phyloP scores from a whole-genome alignment of 2,329 filamentous ascomycete genomes.

The Rhexocercosporidium sp. region DNA sequence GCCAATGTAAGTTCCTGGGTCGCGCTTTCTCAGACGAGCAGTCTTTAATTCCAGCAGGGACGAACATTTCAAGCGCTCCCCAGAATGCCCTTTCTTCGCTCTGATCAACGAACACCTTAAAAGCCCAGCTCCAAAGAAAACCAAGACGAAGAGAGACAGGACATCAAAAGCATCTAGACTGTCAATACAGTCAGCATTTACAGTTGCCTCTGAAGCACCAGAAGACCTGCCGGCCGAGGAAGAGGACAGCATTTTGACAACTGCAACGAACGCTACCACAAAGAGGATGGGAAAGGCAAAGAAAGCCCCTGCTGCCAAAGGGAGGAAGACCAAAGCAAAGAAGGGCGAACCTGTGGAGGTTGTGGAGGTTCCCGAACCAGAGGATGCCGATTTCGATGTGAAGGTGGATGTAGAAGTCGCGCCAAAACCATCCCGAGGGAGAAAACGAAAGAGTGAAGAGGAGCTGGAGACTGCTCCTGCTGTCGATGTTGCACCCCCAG shows the following conservation, averaged over 20 bases:
- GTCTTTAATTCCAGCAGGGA: slow-evolving; percentile 58
- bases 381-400: slow-evolving; percentile 41
- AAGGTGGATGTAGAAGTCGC: slow-evolving; percentile 30
- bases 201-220: slow-evolving; percentile 54
- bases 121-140: slow-evolving; percentile 57
- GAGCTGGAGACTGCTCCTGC: slow-evolving; percentile 13
- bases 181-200: slow-evolving; percentile 62
- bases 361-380: slow-evolving; percentile 42
- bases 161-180: slow-evolving; percentile 73
- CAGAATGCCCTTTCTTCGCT: slow-evolving; percentile 82
- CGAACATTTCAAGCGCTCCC: slow-evolving; percentile 81
- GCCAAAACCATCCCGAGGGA: slow-evolving; percentile 35
- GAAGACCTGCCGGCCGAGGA: slow-evolving; percentile 52
- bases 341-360: slow-evolving; percentile 60
- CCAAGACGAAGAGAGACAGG: slow-evolving; percentile 57
- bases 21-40: slow-evolving; percentile 2
- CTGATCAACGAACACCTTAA: slow-evolving; percentile 63
- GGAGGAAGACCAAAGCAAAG: slow-evolving; percentile 53
- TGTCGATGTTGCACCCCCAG: slow-evolving; percentile 25
- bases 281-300: slow-evolving; percentile 57
- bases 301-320: slow-evolving; percentile 58
- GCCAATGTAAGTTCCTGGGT: slow-evolving; percentile 66
- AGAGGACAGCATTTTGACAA: slow-evolving; percentile 66
- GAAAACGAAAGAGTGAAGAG: slow-evolving; percentile 39
- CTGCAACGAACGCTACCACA: slow-evolving; percentile 62